Evolutionary conservation across 306 rosid genomes (phyloP), one percentile per base, ranked within the genome.

Genomic region (Hippophae rhamnoides): DNA sequence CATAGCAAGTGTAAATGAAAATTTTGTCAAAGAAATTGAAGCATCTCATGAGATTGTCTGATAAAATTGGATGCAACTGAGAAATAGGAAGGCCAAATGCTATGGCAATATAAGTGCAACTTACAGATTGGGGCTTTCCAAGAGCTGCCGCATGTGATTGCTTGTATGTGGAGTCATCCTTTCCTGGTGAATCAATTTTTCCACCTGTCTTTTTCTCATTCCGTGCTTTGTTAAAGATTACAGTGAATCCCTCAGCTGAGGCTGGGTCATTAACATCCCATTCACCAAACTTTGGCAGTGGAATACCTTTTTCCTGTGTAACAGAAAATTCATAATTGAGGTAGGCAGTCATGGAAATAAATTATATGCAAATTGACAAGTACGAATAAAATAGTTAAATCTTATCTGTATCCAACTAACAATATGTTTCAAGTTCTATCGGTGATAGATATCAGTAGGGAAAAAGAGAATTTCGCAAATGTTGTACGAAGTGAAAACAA

Each of bases 251-350:
- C 70, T 79, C 89, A 7, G 90, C 94, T 0, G 96, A 82, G 31
- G 96, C 74, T 2, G 90, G 90, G 61, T 89, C 88, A 54, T 81
- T 88, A 56, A 85, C 90, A 56, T 88, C 88, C 96, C 96, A 88
- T 58, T 85, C 96, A 41, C 94, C 94, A 58, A 88, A 88, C 79
- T 86, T 86, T 6, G 95, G 90, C 40, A 86, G 57, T 31, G 95
- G 75, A 49, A 63, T 77, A 60, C 76, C 84, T 41, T 66, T 81
- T 41, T 81, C 95, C 88, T 83, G 65, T 14, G 18, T 40, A 74
- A 56, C 57, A 9, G 52, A 47, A 57, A 41, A 63, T 13, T 58
- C 68, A 43, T 23, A 18, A 10, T 56, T 44, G 11, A 9, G 25
- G 44, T 41, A 65, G 10, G 43, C 40, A 59, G 40, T 50, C 31